Base-by-base conservation (phyloP, 192 early-diverging fungal genomes). In the Backusella morwellensis region DNA sequence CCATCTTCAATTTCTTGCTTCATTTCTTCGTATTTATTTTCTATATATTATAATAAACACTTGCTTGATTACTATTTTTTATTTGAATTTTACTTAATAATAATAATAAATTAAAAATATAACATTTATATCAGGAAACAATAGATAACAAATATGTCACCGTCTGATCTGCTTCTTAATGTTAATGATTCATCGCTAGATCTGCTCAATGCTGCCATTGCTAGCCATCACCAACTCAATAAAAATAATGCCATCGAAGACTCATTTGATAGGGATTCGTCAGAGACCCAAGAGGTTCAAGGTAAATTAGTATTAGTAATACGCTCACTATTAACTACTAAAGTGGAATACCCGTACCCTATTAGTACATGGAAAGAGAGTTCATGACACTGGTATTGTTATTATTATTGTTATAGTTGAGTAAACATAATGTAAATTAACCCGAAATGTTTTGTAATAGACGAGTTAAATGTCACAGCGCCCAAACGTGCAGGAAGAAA, bases 401-500 rank as follows among this genome's bases (percentile, higher is more conserved):
- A n/a, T 50, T 50, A n/a, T n/a, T 50, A 32, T 47, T 21, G n/a
- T 47, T 8, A 23, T 12, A 54, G 5, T n/a, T 6, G 32, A 23
- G 19, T 7, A 54, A 54, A 54, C 1, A 63, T 12, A 63, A 63
- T 12, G 23, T 29, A 29, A 63, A 26, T 29, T 63, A 63, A 63
- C 23, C 23, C 19, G 11, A 29, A 63, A 26, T 29, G 3, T 63
- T 63, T 26, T 23, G 15, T 68, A 21, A n/a, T 36, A 71, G 68
- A 71, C 15, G 75, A 69, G 6, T n/a, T 50, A 56, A 59, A 54
- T 38, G 12, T 14, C 12, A 59, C 67, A 12, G 32, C 70, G 6
- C 56, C 77, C 19, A 81, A 81, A 29, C 75, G 79, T 21, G 75
- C 79, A 34, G 79, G 79, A 3, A 72, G 79, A 32, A 81, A 81